Evolutionary conservation across 2,329 filamentous ascomycete species (phyloP).

Genomic region (Colletotrichum karsti): DNA sequence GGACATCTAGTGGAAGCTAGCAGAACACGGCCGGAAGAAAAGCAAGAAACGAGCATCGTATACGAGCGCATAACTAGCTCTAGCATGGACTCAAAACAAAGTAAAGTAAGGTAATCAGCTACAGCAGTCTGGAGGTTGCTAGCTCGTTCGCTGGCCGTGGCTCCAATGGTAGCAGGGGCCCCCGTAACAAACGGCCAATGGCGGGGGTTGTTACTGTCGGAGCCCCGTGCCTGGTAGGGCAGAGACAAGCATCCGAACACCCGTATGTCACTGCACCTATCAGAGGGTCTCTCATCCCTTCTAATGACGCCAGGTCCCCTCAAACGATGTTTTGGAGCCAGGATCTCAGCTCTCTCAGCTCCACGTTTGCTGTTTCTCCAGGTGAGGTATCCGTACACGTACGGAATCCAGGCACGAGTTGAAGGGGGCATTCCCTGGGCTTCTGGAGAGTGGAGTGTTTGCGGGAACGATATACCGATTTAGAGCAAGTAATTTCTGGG

Average conservation of each 20-base stretch:
- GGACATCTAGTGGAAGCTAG: slow-evolving; percentile 2
- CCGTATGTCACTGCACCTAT: slow-evolving; percentile 25
- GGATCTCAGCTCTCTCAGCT: slow-evolving; percentile 15
- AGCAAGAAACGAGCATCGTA: slow-evolving; percentile 5
- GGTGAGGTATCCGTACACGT: too few species aligned
- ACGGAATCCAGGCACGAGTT: neutral
- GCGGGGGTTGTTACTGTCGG: slow-evolving; percentile 9
- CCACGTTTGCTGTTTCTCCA: slow-evolving; percentile 6
- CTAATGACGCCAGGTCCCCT: slow-evolving; percentile 25
- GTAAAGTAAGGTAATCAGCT: neutral
- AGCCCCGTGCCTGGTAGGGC: slow-evolving; percentile 28
- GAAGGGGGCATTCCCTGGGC: neutral
- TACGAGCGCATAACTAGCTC: neutral
- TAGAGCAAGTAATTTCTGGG: slow-evolving; percentile 3
- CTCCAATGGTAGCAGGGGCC: slow-evolving; percentile 3
- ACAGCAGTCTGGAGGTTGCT: neutral
- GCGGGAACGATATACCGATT: neutral
- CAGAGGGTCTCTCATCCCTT: slow-evolving; percentile 10
- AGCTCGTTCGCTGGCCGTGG: neutral
- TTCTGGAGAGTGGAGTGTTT: slow-evolving; percentile 2
- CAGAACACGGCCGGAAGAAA: slow-evolving; percentile 16
- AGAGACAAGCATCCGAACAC: slow-evolving; percentile 27
- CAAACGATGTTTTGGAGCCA: slow-evolving; percentile 19
- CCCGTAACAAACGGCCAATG: slow-evolving; percentile 17
- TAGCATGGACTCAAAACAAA: neutral